These are phyloP conservation scores for Pichia cactophila DNA, from an alignment of 1,139 yeast genomes.

Conservation along the genomic window DNA sequence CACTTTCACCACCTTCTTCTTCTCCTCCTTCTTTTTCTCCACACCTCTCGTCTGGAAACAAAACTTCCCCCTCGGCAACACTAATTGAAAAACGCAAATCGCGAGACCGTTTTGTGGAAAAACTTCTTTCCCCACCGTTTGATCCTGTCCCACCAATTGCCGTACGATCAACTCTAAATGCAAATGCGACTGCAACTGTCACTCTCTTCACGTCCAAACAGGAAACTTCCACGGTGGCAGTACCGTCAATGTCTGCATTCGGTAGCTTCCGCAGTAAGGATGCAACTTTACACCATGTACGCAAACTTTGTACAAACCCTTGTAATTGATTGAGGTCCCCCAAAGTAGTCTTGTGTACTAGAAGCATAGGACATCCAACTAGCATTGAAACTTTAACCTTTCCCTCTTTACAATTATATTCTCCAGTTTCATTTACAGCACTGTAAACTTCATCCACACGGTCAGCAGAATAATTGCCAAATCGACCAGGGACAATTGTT, in stretches of 20 bases:
- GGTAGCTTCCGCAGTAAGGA: not conserved
- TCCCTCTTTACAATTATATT: not conserved
- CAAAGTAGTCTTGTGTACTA: not conserved
- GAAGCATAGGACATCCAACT: not conserved
- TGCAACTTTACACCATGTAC: not conserved
- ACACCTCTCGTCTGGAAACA: not conserved
- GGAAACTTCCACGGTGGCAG: not conserved
- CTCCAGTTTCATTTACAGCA: conserved; percentile 7
- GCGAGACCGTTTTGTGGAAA: not conserved
- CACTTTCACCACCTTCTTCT: not conserved
- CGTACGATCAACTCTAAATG: not conserved
- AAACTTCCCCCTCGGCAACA: not conserved
- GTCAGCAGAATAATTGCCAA: not conserved
- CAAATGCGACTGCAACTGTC: not conserved
- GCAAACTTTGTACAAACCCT: not conserved
- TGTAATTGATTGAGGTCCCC: not conserved
- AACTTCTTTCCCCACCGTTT: not conserved
- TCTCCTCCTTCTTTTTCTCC: not conserved
- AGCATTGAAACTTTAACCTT: not conserved
- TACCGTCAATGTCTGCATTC: not conserved
- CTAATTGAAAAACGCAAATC: not conserved
- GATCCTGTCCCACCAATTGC: not conserved
- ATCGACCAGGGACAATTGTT: not conserved
- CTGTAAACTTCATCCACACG: conserved; percentile 15
- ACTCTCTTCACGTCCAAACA: not conserved